Base-by-base conservation (phyloP, 257 asterid species). In the Vinca minor region DNA sequence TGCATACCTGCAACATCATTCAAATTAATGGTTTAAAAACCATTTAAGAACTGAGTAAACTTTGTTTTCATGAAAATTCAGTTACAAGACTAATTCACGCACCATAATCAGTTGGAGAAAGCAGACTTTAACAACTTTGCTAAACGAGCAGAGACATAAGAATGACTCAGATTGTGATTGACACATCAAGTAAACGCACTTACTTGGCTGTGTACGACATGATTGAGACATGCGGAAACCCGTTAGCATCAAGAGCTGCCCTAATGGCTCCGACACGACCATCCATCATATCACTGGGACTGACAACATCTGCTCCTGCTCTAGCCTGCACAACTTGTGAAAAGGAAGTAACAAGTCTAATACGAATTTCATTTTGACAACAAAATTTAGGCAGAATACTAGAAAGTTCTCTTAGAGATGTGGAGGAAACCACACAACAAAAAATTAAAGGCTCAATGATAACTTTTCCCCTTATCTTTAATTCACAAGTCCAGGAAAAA, bases 251-350 rank as follows among this genome's bases (percentile, higher is more conserved):
- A 55, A 92, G 96, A 71, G 96, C 96, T 18, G 85, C 74, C 49
- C 96, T 84, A 76, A 92, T 89, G 29, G 96, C 98, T 61, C 98
- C 96, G 14, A 92, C 87, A 65, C 96, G 98, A 53, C 98, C 98
- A 52, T 92, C 98, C 98, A 92, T 92, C 98, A 89, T 92, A 76
- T 92, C 98, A 81, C 98, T 92, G 3, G 98, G 96, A 72, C 96
- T 89, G 36, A 92, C 83, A 29, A 92, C 95, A 84, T 92, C 98
- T n/a, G 96, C 98, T 59, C 98, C 97, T 69, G 98, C 96, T 81
- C 85, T 77, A 49, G 98, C 98, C 97, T 92, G 72, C 66, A 68
- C 15, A 44, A 8, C 73, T 54, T n/a, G 54, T 60, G 28, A 62
- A 35, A 29, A n/a, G 49, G 12, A 34, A 10, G 28, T 5, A 32